A percentile compares a stretch with the other conserved stretches of the same genome.
Evolutionary conservation across 345 rosid genomes (phyloP).

Genomic region (Raphanus sativus): DNA sequence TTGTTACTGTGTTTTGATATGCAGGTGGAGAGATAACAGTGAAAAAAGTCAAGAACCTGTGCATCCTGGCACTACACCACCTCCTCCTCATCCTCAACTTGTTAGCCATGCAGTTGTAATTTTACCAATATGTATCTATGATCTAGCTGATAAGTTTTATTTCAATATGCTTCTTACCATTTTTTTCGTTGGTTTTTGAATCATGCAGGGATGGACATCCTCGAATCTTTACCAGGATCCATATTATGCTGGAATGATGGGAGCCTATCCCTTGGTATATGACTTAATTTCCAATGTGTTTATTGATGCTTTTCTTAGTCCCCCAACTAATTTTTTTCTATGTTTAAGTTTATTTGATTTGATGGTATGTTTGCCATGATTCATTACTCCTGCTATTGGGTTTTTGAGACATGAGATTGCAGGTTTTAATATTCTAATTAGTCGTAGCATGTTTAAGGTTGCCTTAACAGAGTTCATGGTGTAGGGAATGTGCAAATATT

Average conservation of each 20-base stretch:
- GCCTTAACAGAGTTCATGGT: background rate
- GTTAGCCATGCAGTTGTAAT: constrained; percentile 81
- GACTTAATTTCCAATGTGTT: background rate
- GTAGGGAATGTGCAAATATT: background rate
- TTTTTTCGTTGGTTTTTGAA: constrained; percentile 28
- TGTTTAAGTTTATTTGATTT: background rate
- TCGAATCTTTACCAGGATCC: constrained; percentile 85
- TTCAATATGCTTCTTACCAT: constrained; percentile 10
- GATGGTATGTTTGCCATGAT: constrained; percentile 9
- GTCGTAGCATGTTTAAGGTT: constrained; percentile 6
- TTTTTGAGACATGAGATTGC: no score
- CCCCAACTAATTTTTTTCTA: background rate
- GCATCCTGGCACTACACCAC: constrained; percentile 47
- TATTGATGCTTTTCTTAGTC: background rate
- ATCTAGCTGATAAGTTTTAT: constrained; percentile 9
- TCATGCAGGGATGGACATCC: constrained; percentile 83
- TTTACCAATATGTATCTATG: background rate
- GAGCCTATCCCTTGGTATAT: constrained; percentile 80
- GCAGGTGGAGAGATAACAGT: constrained; percentile 34
- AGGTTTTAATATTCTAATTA: no score
- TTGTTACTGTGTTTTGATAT: constrained; percentile 29
- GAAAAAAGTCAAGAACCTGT: constrained; percentile 50
- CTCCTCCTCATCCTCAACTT: constrained; percentile 67
- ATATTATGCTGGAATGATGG: constrained; percentile 77
- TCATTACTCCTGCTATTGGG: background rate